Percentiles rank a stretch among this genome's conserved stretches.
Conservation (phyloP, 2,329 filamentous ascomycete genomes). For the Fusarium nurragi region DNA sequence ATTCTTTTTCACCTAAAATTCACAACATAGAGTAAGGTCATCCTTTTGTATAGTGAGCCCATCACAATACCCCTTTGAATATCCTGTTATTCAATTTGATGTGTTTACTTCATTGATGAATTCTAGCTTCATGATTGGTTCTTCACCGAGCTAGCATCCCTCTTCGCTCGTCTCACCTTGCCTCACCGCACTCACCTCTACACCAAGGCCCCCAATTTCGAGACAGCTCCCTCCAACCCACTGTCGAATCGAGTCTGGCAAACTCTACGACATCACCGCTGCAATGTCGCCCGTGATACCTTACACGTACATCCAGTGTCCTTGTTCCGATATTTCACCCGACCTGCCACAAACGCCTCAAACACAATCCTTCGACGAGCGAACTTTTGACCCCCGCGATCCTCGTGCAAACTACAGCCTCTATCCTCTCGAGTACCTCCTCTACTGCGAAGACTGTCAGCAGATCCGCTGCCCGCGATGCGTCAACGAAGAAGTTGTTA, state of each 20-base stretch:
- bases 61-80: too few relatives aligned
- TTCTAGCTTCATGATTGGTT: constrained; percentile 17
- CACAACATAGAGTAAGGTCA: too few relatives aligned
- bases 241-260: constrained; percentile 24
- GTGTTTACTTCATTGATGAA: background rate
- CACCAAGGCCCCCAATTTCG: constrained; percentile 23
- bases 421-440: constrained; percentile 89
- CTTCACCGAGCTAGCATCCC: constrained; percentile 13
- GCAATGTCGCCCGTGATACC: constrained; percentile 64
- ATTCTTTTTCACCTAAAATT: background rate
- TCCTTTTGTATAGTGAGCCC: too few relatives aligned
- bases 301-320: constrained; percentile 74
- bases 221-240: constrained; percentile 32
- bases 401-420: constrained; percentile 89
- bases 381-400: constrained; percentile 85
- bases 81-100: too few relatives aligned
- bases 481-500: constrained; percentile 91
- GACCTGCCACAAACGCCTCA: constrained; percentile 46
- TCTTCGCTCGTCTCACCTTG: background rate
- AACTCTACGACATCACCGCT: constrained; percentile 23
- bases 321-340: constrained; percentile 63
- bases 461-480: constrained; percentile 94
- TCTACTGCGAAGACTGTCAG: constrained; percentile 98
- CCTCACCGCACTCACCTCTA: constrained; percentile 23
- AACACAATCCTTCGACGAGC: constrained; percentile 64